These are phyloP conservation scores for Ogataea zsoltii DNA, from an alignment of 805 yeast species.

Conservation along the genomic window DNA sequence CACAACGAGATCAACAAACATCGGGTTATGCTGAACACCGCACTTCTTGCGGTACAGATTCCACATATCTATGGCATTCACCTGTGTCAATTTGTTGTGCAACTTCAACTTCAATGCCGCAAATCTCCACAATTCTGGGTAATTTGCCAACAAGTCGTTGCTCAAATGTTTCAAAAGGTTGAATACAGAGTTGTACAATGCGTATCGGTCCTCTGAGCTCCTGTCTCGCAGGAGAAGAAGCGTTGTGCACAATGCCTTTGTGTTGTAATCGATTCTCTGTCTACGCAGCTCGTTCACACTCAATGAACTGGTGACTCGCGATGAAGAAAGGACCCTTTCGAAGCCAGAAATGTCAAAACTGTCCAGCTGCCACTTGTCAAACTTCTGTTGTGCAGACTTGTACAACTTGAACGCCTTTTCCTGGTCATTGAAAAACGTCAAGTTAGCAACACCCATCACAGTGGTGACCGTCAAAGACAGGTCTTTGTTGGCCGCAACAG, in stretches of 20 bases:
- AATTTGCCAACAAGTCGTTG: conserved; percentile 16
- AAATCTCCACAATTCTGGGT: conserved; percentile 36
- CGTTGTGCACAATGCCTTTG: conserved; percentile 32
- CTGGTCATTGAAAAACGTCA: conserved; percentile 25
- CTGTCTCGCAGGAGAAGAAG: conserved; percentile 24
- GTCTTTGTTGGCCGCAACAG: conserved; percentile 14
- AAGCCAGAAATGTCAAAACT: conserved; percentile 35
- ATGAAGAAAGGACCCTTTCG: conserved; percentile 21
- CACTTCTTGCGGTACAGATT: conserved; percentile 17
- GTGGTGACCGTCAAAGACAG: conserved; percentile 28
- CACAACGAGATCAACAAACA: conserved; percentile 27
- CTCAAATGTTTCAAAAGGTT: conserved; percentile 22
- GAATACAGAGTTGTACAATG: conserved; percentile 15
- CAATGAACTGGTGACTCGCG: background rate
- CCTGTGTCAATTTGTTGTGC: conserved; percentile 19
- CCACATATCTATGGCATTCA: conserved; percentile 18
- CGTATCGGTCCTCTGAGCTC: conserved; percentile 8
- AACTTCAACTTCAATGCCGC: conserved; percentile 27
- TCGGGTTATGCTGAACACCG: conserved; percentile 13
- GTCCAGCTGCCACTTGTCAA: conserved; percentile 35
- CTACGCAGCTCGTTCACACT: conserved; percentile 21
- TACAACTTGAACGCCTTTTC: conserved; percentile 26
- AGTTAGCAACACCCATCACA: conserved; percentile 32
- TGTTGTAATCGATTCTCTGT: conserved; percentile 28
- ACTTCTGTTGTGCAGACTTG: conserved; percentile 31